Evolutionary conservation across 768 basidiomycete genomes (phyloP).

Genomic region (Hygrocybe coccinea): DNA sequence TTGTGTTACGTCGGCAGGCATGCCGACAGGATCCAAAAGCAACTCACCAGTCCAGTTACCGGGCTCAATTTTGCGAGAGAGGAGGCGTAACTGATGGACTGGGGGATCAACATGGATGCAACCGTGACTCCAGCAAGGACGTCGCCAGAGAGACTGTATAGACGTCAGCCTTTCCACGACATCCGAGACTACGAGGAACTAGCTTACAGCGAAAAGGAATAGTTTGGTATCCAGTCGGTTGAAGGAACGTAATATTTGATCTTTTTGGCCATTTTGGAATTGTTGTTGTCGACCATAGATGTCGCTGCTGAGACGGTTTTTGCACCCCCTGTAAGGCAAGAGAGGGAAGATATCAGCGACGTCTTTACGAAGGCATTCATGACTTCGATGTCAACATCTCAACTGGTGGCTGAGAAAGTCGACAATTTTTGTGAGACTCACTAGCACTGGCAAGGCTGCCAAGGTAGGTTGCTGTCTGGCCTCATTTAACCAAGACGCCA

Average conservation of each 20-base stretch:
- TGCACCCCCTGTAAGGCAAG: not conserved
- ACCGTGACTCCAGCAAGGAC: constrained; percentile 83
- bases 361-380: not conserved
- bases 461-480: not conserved
- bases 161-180: not conserved
- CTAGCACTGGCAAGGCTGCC: not conserved
- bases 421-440: too few species aligned
- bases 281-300: constrained; percentile 16
- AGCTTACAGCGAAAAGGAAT: constrained; percentile 61
- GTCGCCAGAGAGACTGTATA: constrained; percentile 45
- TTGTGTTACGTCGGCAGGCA: not conserved
- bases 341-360: not conserved
- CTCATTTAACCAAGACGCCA: not conserved
- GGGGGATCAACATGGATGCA: constrained; percentile 77
- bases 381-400: not conserved
- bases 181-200: constrained; percentile 3
- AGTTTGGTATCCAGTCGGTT: constrained; percentile 73
- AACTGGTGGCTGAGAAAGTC: not conserved
- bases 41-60: constrained; percentile 73
- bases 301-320: not conserved
- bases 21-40: not conserved
- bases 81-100: constrained; percentile 88
- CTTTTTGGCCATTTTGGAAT: constrained; percentile 40
- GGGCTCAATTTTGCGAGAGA: constrained; percentile 83
- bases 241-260: constrained; percentile 76